Conservation (phyloP, 2,329 filamentous ascomycete genomes). For the Fusarium vanettenii region DNA sequence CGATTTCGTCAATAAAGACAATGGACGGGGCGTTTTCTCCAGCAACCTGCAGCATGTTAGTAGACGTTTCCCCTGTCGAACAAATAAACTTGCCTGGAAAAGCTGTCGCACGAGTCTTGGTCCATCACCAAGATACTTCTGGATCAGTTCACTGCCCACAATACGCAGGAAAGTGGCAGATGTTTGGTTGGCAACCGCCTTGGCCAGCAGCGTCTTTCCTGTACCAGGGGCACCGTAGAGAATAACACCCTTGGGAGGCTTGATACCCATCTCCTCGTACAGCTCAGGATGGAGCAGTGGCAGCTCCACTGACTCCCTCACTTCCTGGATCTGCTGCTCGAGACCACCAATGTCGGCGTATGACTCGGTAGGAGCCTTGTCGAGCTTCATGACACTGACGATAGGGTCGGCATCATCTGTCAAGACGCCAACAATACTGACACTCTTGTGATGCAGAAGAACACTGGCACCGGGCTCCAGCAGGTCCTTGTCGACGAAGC, state of each 20-base stretch:
- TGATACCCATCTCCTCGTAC: constrained; percentile 99
- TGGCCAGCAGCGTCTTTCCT: constrained; percentile 94
- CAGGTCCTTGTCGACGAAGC: constrained; percentile 98
- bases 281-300: constrained; percentile 95
- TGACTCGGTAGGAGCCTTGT: constrained; percentile 97
- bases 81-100: constrained; percentile 73
- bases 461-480: constrained; percentile 97
- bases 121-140: constrained; percentile 98
- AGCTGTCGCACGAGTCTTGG: constrained; percentile 95
- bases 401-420: constrained; percentile 96
- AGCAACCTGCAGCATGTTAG: constrained; percentile 71
- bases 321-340: constrained; percentile 96
- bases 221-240: constrained; percentile 97
- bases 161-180: constrained; percentile 98
- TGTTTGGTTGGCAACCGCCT: constrained; percentile 98
- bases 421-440: constrained; percentile 96
- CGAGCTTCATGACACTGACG: constrained; percentile 98
- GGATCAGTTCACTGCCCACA: constrained; percentile 95
- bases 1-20: constrained; percentile 99
- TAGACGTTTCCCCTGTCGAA: neutral
- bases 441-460: constrained; percentile 95
- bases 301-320: constrained; percentile 95
- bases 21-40: constrained; percentile 97
- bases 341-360: constrained; percentile 98
- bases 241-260: constrained; percentile 99